A percentile compares a stretch with the other conserved stretches of the same genome.
Evolutionary conservation across 495 filamentous ascomycete species (phyloP).

Genomic region (Neurospora sp.): DNA sequence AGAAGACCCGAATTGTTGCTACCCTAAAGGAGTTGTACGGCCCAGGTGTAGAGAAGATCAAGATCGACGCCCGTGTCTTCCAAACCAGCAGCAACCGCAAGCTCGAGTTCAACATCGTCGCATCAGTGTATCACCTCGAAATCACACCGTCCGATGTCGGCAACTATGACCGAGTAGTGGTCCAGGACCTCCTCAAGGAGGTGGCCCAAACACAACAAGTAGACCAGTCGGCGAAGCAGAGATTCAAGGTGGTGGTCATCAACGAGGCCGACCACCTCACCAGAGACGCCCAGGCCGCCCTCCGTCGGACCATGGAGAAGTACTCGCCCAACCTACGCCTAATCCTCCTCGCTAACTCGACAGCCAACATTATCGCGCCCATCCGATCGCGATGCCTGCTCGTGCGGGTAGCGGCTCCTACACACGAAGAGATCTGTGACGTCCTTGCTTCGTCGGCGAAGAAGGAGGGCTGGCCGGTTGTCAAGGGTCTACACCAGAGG

Average conservation of each 20-base stretch:
- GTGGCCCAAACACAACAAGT: conserved; percentile 98
- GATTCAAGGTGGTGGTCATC: conserved; percentile 97
- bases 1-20: conserved; percentile 93
- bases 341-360: conserved; percentile 87
- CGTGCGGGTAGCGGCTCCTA: conserved; percentile 85
- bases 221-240: conserved; percentile 74
- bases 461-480: conserved; percentile 65
- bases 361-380: conserved; percentile 93
- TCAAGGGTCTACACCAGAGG: conserved; percentile 60
- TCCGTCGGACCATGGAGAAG: conserved; percentile 97
- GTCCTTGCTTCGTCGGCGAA: conserved; percentile 66
- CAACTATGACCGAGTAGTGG: conserved; percentile 85
- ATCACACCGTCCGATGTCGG: conserved; percentile 98
- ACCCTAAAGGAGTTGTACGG: conserved; percentile 89
- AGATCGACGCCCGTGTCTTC: conserved; percentile 92
- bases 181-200: conserved; percentile 94
- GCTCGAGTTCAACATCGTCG: conserved; percentile 96
- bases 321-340: conserved; percentile 89
- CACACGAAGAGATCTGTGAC: conserved; percentile 66
- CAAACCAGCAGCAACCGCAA: conserved; percentile 92
- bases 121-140: conserved; percentile 92
- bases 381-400: conserved; percentile 84
- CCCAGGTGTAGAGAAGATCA: conserved; percentile 91
- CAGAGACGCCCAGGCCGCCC: conserved; percentile 87
- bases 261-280: conserved; percentile 97